These are phyloP conservation scores for Kondoa malvinella DNA, from an alignment of 768 basidiomycete genomes.

Conservation along the genomic window DNA sequence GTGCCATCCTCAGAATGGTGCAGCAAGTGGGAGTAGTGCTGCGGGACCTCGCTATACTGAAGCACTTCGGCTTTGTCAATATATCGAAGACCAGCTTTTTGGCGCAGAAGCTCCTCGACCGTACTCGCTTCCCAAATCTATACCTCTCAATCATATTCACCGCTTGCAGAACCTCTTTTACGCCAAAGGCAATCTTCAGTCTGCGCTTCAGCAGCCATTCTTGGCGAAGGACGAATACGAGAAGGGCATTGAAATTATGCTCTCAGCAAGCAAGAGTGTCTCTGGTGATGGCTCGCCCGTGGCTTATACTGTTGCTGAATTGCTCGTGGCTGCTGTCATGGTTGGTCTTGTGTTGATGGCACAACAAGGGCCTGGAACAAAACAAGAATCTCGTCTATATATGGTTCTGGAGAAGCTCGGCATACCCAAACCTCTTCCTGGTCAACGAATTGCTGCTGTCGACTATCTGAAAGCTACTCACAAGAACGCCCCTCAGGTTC, in stretches of 20 bases:
- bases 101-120: conserved; percentile 12
- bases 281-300: background rate
- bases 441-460: conserved; percentile 29
- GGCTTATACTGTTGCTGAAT: background rate
- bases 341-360: background rate
- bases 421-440: background rate
- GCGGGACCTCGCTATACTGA: conserved; percentile 26
- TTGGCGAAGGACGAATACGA: conserved; percentile 33
- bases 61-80: conserved; percentile 32
- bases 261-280: conserved; percentile 21
- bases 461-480: conserved; percentile 34
- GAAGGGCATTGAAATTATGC: conserved; percentile 36
- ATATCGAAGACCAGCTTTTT: conserved; percentile 30
- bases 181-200: conserved; percentile 23
- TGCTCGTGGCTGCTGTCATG: conserved; percentile 1
- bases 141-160: conserved; percentile 33
- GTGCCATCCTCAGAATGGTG: conserved; percentile 18
- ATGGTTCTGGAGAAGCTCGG: background rate
- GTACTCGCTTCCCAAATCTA: conserved; percentile 14
- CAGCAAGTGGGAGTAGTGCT: background rate
- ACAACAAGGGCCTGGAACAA: background rate
- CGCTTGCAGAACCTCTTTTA: conserved; percentile 39
- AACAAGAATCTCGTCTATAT: background rate
- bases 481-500: conserved; percentile 31
- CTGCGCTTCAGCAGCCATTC: conserved; percentile 29